Conservation (phyloP, 1,284 basidiomycete species). For the Malassezia equina region DNA sequence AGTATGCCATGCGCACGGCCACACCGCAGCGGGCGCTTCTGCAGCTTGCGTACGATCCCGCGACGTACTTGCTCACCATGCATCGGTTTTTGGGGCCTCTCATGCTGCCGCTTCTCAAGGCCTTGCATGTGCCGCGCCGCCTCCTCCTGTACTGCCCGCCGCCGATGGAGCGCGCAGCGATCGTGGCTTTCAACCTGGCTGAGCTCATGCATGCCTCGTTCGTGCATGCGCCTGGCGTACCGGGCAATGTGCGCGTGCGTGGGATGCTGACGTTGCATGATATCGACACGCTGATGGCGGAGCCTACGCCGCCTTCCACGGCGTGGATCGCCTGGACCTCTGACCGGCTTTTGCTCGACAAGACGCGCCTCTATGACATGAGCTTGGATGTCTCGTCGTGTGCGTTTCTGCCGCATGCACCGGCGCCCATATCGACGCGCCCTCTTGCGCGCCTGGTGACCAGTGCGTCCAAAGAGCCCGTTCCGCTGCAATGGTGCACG, state of each 20-base stretch:
- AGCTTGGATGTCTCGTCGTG: conserved; percentile 13
- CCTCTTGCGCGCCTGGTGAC: conserved; percentile 3
- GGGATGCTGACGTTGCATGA: conserved; percentile 9
- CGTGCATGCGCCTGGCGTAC: conserved; percentile 5
- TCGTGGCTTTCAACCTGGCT: conserved; percentile 12
- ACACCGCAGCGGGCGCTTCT: not conserved
- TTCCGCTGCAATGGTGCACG: not conserved
- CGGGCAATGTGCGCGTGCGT: conserved; percentile 7
- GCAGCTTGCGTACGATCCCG: conserved; percentile 14
- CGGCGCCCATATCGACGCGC: not conserved
- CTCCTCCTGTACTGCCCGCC: conserved; percentile 14
- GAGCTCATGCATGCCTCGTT: conserved; percentile 15
- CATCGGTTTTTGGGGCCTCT: conserved; percentile 15
- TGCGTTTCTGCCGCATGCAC: not conserved
- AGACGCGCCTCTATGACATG: conserved; percentile 1
- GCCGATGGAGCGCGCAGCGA: conserved; percentile 15
- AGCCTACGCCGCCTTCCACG: not conserved
- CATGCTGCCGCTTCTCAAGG: conserved; percentile 8
- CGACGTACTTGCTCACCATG: conserved; percentile 13
- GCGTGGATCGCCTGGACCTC: conserved; percentile 18
- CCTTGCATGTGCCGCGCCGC: conserved; percentile 8
- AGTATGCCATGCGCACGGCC: not conserved
- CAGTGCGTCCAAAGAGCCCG: not conserved
- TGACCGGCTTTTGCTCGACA: conserved; percentile 10
- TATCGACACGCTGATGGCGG: not conserved